Percentiles rank a stretch among this genome's conserved stretches.
These are phyloP conservation scores for Herpetospermum pedunculosum DNA, from an alignment of 306 rosid genomes.

Conservation along the genomic window DNA sequence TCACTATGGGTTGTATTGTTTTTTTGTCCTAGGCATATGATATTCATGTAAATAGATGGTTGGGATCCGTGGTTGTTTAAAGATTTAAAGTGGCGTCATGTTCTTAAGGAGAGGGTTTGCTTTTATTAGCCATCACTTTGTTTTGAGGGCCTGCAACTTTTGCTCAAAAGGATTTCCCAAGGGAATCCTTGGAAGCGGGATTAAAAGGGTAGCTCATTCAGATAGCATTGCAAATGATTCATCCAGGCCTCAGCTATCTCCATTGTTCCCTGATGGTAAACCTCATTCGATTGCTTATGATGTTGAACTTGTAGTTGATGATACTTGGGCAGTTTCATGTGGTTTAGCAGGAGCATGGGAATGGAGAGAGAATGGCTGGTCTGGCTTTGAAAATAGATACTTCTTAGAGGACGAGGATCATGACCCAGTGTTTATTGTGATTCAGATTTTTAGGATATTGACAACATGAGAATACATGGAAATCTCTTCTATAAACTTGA, in stretches of 20 bases:
- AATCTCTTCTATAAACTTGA: constrained; percentile 66
- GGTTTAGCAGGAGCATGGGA: constrained; percentile 56
- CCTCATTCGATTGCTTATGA: constrained; percentile 26
- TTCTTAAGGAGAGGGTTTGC: constrained; percentile 25
- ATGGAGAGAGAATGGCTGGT: constrained; percentile 13
- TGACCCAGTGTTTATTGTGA: constrained; percentile 28
- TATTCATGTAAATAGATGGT: background rate
- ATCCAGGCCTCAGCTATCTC: constrained; percentile 31
- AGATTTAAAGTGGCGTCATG: constrained; percentile 2
- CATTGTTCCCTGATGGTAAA: constrained; percentile 29
- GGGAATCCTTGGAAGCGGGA: constrained; percentile 15
- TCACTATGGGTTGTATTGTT: background rate
- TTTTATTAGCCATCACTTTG: constrained; percentile 13
- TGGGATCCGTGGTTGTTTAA: background rate
- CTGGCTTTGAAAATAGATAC: constrained; percentile 10
- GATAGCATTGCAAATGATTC: constrained; percentile 19
- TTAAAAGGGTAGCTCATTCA: constrained; percentile 5
- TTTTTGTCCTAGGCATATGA: background rate
- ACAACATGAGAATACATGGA: constrained; percentile 59
- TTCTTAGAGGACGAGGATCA: constrained; percentile 16
- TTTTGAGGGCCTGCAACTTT: constrained; percentile 17
- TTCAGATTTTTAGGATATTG: constrained; percentile 60
- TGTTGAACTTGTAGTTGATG: constrained; percentile 57
- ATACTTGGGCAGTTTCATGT: constrained; percentile 57
- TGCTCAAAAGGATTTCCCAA: constrained; percentile 20